phyloP scores from a whole-genome alignment of 2,329 filamentous ascomycete species.

The Colletotrichum sp. region DNA sequence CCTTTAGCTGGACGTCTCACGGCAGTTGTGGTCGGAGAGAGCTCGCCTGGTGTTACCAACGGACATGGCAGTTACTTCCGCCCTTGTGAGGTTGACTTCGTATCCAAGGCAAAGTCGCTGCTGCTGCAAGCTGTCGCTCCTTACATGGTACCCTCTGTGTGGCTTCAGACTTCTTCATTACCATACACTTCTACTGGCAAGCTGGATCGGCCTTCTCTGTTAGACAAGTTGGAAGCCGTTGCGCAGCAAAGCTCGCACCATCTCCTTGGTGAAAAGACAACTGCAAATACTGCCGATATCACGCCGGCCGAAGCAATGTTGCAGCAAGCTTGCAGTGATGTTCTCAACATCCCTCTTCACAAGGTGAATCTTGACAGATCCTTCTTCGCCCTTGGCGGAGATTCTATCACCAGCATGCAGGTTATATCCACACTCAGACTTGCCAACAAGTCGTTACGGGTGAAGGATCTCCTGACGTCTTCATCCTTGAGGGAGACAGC shows the following conservation, averaged over 20 bases:
- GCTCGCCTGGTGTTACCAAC: not conserved
- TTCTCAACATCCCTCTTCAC: not conserved
- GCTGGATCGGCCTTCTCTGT: slow-evolving; percentile 21
- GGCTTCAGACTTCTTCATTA: slow-evolving; percentile 27
- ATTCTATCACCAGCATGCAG: slow-evolving; percentile 12
- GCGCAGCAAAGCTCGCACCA: not conserved
- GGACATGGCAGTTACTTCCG: not conserved
- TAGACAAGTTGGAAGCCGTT: not conserved
- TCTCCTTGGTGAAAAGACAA: not conserved
- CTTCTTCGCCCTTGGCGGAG: not conserved
- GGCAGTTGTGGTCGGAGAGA: not conserved
- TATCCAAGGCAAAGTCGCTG: slow-evolving; percentile 28
- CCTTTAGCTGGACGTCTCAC: not conserved
- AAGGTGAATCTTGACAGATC: not conserved
- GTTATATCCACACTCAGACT: not conserved
- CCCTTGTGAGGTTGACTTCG: not conserved
- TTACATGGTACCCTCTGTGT: slow-evolving; percentile 40
- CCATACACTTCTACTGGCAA: slow-evolving; percentile 25
- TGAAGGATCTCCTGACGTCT: not conserved
- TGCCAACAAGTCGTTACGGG: not conserved
- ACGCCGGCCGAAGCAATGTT: not conserved
- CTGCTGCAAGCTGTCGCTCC: slow-evolving; percentile 37
- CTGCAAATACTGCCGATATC: not conserved
- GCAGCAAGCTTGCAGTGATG: not conserved
- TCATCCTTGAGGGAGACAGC: not conserved